These are phyloP conservation scores for Trichophaea hybrida DNA, from an alignment of 2,329 filamentous ascomycete genomes.

Conservation along the genomic window DNA sequence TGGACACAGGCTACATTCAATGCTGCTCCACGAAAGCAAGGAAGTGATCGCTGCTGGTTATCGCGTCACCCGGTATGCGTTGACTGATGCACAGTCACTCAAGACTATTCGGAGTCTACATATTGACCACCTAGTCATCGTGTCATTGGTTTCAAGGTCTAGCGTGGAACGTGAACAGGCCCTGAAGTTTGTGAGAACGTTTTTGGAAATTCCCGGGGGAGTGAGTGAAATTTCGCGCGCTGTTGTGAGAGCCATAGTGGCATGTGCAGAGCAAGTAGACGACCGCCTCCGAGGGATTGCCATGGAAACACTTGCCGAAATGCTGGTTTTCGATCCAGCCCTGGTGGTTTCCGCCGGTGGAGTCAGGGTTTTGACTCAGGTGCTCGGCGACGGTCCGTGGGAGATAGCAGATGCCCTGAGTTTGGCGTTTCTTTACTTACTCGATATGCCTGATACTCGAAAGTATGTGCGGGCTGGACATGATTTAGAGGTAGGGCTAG, in stretches of 20 bases:
- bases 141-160: conserved; percentile 40
- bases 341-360: conserved; percentile 73
- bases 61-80: conserved; percentile 81
- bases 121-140: conserved; percentile 61
- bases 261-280: conserved; percentile 73
- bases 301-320: conserved; percentile 81
- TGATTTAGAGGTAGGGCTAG: conserved; percentile 56
- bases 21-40: conserved; percentile 88
- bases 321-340: conserved; percentile 70
- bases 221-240: conserved; percentile 74
- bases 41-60: conserved; percentile 94
- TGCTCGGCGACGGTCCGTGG: conserved; percentile 78
- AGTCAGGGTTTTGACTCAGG: conserved; percentile 75
- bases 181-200: conserved; percentile 86
- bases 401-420: conserved; percentile 82
- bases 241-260: conserved; percentile 76
- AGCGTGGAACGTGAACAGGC: conserved; percentile 94
- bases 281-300: conserved; percentile 82
- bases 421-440: conserved; percentile 71
- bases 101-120: conserved; percentile 76
- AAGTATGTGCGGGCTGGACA: conserved; percentile 76
- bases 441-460: conserved; percentile 69
- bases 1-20: conserved; percentile 80
- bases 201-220: conserved; percentile 88
- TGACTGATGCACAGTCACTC: conserved; percentile 79